A percentile compares a stretch with the other conserved stretches of the same genome.
Evolutionary conservation across 1,139 yeast genomes (phyloP).

Genomic region (Wickerhamomyces sp.): DNA sequence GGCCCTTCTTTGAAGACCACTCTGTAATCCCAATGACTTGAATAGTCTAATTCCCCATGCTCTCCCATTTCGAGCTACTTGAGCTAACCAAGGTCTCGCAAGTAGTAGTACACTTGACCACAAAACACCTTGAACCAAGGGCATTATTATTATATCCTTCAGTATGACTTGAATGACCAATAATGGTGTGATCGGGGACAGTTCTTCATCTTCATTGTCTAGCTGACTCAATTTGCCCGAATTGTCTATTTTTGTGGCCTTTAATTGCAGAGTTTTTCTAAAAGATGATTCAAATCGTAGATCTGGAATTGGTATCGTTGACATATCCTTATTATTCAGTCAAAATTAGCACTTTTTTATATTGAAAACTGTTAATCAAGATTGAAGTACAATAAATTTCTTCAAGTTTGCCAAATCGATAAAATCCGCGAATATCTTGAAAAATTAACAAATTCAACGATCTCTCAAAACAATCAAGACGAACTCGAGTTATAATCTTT

Average conservation of each 20-base stretch:
- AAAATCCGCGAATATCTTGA: not conserved
- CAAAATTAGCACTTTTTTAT: no score
- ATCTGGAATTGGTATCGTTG: slow-evolving; percentile 48
- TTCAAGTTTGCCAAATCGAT: not conserved
- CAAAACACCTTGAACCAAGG: slow-evolving; percentile 53
- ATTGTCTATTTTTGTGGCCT: slow-evolving; percentile 9
- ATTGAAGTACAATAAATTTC: no score
- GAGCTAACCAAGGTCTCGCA: slow-evolving; percentile 36
- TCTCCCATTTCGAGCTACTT: slow-evolving; percentile 25
- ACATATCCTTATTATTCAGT: slow-evolving; percentile 2
- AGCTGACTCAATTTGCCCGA: slow-evolving; percentile 4
- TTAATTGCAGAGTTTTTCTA: slow-evolving; percentile 37
- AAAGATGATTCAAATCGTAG: slow-evolving; percentile 61
- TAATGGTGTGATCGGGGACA: slow-evolving; percentile 34
- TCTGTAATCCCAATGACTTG: slow-evolving; percentile 1
- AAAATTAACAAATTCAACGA: not conserved
- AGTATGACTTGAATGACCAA: slow-evolving; percentile 51
- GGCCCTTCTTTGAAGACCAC: not conserved
- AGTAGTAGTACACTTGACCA: slow-evolving; percentile 39
- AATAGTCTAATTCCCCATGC: slow-evolving; percentile 13
- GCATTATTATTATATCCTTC: slow-evolving; percentile 66
- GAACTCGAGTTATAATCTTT: not conserved
- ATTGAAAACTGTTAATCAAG: no score
- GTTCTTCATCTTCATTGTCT: slow-evolving; percentile 7
- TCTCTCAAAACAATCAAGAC: not conserved